Base-by-base conservation (phyloP, 73 alveolate genomes). In the Tetrahymena thermophila region DNA sequence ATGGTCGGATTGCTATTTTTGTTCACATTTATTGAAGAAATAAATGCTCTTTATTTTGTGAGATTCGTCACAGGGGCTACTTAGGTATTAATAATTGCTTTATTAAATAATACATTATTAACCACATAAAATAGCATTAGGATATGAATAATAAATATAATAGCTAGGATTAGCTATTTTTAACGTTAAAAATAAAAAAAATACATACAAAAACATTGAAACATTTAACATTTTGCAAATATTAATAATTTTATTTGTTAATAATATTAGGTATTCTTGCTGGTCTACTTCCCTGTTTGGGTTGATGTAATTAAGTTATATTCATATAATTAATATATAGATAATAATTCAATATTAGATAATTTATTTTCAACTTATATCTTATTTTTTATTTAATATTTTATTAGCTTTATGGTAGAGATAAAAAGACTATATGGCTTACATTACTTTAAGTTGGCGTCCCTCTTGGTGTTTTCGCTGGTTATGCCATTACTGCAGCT, bases 261-360 rank as follows among this genome's bases (percentile, higher is more conserved):
- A 28, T 34, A 50, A 50, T 19, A 50, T 40, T 50, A 95, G 97
- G 97, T 94, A 8, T 94, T 94, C 21, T 85, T 95, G 97, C 93
- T 95, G 94, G 85, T 97, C n/a, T 97, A 96, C 96, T 96, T 95
- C 96, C 99, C 99, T 35, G 99, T 97, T 34, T 97, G 99, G 99
- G 98, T 96, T 13, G 98, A 96, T 85, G 71, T 93, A 34, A 95
- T 94, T 93, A 14, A 42, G 17, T 71, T 28, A n/a, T 71, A 28
- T 13, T 56, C 85, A 23, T 56, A n/a, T n/a, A n/a, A n/a, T 21
- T 34, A 56, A 28, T 71, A 28, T 71, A n/a, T 71, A 9, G 3
- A 5, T 71, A 71, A 56, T 56, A 23, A 21, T n/a, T n/a, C n/a
- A n/a, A n/a, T n/a, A 19, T 10, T 28, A 71, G 35, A n/a, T 28